These are phyloP conservation scores for Akebia trifoliata DNA, from an alignment of 164 flowering plant genomes.

Conservation along the genomic window DNA sequence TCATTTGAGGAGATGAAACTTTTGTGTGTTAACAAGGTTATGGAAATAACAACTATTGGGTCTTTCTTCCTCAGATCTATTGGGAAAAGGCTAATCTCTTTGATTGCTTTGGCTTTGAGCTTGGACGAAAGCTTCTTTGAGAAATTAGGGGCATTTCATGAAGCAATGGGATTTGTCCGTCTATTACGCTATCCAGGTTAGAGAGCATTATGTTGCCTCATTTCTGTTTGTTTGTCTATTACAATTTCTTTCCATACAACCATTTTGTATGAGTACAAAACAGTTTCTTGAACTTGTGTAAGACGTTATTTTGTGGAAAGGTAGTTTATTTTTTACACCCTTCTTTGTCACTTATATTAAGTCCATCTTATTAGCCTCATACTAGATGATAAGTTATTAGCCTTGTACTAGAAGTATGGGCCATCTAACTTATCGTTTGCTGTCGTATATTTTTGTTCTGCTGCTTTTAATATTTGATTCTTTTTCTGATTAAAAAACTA, in stretches of 20 bases:
- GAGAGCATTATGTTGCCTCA: conserved; percentile 1
- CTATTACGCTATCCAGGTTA: conserved; percentile 85
- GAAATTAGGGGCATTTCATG: conserved; percentile 50
- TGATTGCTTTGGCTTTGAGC: conserved; percentile 66
- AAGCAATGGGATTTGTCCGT: conserved; percentile 51
- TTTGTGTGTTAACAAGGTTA: background rate
- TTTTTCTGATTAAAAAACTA: no score
- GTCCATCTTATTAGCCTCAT: no score
- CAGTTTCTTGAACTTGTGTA: background rate
- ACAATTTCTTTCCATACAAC: background rate
- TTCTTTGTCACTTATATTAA: no score
- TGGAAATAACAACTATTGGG: background rate
- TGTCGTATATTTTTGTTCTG: no score
- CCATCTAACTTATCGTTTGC: no score
- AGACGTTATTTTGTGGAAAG: background rate
- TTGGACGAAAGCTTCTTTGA: conserved; percentile 63
- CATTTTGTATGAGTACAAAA: background rate
- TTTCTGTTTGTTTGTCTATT: background rate
- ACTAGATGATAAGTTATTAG: no score
- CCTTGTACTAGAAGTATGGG: no score
- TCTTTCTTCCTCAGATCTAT: conserved; percentile 37
- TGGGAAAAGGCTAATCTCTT: conserved; percentile 41
- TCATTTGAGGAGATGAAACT: background rate
- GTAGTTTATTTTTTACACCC: background rate
- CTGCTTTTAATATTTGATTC: no score